Conservation (phyloP, 495 filamentous ascomycete species). For the Massariosphaeria phaeospora region DNA sequence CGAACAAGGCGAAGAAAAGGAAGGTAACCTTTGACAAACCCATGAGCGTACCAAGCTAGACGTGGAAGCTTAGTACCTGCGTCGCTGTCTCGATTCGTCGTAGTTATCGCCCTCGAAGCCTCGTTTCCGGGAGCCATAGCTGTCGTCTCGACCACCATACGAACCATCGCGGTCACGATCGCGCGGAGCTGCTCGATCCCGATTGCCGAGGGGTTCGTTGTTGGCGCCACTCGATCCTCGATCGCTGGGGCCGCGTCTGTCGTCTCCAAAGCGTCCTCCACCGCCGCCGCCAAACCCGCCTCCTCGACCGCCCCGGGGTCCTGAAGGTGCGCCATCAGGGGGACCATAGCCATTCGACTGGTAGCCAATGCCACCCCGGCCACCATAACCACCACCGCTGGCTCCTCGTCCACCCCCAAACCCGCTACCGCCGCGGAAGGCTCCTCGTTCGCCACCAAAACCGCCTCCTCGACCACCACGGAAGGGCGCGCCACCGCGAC, state of each 20-base stretch:
- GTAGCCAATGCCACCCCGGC: constrained; percentile 38
- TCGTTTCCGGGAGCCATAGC: constrained; percentile 56
- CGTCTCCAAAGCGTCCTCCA: constrained; percentile 52
- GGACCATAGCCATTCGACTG: constrained; percentile 48
- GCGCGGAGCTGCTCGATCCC: constrained; percentile 44
- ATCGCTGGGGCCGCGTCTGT: constrained; percentile 56
- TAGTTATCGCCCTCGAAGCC: constrained; percentile 57
- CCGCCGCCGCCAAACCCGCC: constrained; percentile 47
- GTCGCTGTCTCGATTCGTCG: constrained; percentile 73
- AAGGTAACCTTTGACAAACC: constrained; percentile 40
- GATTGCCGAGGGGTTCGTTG: constrained; percentile 61
- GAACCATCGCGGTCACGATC: constrained; percentile 44
- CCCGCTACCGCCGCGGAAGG: constrained; percentile 14
- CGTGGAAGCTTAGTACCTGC: constrained; percentile 30
- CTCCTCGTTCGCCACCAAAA: constrained; percentile 37
- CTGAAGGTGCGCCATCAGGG: constrained; percentile 74
- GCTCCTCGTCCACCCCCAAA: constrained; percentile 3
- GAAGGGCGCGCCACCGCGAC: constrained; percentile 43
- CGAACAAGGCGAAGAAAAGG: constrained; percentile 9
- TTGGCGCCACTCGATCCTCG: constrained; percentile 57
- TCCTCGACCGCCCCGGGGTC: constrained; percentile 57
- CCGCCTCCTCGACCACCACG: constrained; percentile 50
- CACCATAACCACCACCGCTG: constrained; percentile 26
- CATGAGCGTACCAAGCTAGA: constrained; percentile 11
- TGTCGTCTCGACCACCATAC: constrained; percentile 56